Base-by-base conservation (phyloP, 768 basidiomycete genomes). In the Lenzites betulinus region DNA sequence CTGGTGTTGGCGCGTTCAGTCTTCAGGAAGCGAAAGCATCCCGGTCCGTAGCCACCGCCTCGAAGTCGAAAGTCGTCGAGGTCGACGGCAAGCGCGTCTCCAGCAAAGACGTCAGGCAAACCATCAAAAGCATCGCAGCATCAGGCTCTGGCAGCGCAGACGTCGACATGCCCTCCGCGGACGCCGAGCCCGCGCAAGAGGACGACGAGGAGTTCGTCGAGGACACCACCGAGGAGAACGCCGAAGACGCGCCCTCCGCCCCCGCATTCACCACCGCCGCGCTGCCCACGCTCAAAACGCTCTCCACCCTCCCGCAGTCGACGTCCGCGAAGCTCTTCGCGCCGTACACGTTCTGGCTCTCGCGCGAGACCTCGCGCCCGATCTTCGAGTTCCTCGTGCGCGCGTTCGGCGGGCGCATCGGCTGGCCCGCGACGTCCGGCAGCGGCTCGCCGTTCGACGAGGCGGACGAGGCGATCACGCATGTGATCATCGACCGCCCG, bases 351-450 rank as follows among this genome's bases (percentile, higher is more conserved):
- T 93, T 99, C 79, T 98, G 88, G 80, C 78, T 99, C 47, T 98
- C 96, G 8, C 85, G 96, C 64, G 96, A 98, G 76, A 91, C 89
- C 0, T 90, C 97, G 2, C 84, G 95, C 18, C 80, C 90, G 18
- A 88, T 97, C 59, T 94, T 98, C 76, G 97, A 98, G 74, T 98
- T 99, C 74, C 77, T 96, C 63, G 82, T 98, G 43, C 89, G 93
- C 20, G 88, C 92, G 15, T 94, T 94, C 73, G 96, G 95, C 44
- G 97, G 95, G 23, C 85, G 86, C 47, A 87, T 97, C 66, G 93
- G 96, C 43, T 97, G 95, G 95, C 86, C 92, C 39, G 67, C 81
- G 35, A 87, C 92, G 4, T 88, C 89, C 46, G 95, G 93, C 33
- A 79, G 83, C 58, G 93, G 93, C 22, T 94, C 93, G 3, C 88